These are phyloP conservation scores for Hanseniaspora occidentalis DNA, from an alignment of 805 yeast species.

Conservation along the genomic window DNA sequence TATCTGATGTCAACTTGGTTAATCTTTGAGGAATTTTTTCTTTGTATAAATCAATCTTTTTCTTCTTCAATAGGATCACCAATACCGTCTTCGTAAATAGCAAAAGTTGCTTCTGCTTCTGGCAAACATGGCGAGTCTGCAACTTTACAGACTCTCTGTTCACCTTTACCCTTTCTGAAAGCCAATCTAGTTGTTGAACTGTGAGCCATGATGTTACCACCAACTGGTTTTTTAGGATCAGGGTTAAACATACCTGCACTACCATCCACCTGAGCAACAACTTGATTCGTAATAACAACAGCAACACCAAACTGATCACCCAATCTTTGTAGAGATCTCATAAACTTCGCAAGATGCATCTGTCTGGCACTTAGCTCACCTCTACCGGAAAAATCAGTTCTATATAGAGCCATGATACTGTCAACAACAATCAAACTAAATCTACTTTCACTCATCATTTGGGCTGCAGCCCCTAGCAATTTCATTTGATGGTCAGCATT, in stretches of 20 bases:
- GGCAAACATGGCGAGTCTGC: slow-evolving; percentile 96
- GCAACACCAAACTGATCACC: slow-evolving; percentile 99
- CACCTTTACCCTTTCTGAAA: slow-evolving; percentile 83
- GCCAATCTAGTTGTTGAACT: slow-evolving; percentile 88
- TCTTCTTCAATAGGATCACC: slow-evolving; percentile 85
- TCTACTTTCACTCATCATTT: slow-evolving; percentile 91
- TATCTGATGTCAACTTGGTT: too few species aligned
- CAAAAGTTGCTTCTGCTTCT: slow-evolving; percentile 89
- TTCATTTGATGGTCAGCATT: slow-evolving; percentile 93
- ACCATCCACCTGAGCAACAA: slow-evolving; percentile 95
- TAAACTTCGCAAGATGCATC: slow-evolving; percentile 82
- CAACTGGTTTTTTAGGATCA: slow-evolving; percentile 96
- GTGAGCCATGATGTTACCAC: slow-evolving; percentile 96
- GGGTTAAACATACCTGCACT: slow-evolving; percentile 59
- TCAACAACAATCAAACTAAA: slow-evolving; percentile 89
- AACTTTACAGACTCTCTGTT: slow-evolving; percentile 85
- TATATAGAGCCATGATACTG: slow-evolving; percentile 89
- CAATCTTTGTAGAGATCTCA: slow-evolving; percentile 81
- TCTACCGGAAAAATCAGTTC: slow-evolving; percentile 91
- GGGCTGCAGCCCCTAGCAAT: slow-evolving; percentile 78
- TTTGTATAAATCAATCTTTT: slow-evolving; percentile 11
- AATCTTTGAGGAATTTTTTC: too few species aligned
- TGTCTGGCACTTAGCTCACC: slow-evolving; percentile 95
- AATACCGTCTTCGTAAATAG: slow-evolving; percentile 91
- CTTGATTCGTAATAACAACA: slow-evolving; percentile 90